These are phyloP conservation scores for Silene vulgaris DNA, from an alignment of 179 eudicot genomes.

Conservation along the genomic window DNA sequence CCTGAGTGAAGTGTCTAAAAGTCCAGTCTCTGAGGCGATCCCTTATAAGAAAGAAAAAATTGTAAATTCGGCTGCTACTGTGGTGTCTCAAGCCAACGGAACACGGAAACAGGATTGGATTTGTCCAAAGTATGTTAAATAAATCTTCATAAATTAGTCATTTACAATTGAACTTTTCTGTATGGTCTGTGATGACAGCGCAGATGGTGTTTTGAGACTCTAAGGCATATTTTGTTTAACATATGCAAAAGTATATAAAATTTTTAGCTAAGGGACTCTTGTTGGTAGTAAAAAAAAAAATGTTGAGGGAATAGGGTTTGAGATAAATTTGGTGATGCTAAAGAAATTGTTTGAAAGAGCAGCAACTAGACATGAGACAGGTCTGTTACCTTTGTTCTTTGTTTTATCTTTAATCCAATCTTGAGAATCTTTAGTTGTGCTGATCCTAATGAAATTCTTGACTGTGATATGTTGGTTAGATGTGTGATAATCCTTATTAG, in stretches of 20 bases:
- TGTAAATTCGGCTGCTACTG: conserved; percentile 13
- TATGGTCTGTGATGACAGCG: background rate
- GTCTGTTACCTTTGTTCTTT: too few relatives aligned
- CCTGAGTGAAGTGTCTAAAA: conserved; percentile 44
- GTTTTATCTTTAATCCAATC: too few relatives aligned
- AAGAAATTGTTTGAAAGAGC: background rate
- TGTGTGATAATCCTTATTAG: too few relatives aligned
- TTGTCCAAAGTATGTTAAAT: conserved; percentile 58
- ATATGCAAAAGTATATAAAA: background rate
- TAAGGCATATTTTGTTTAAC: background rate
- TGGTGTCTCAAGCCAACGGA: conserved; percentile 33
- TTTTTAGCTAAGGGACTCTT: background rate
- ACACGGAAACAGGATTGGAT: conserved; percentile 57
- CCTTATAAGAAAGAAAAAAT: conserved; percentile 29
- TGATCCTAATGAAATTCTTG: too few relatives aligned
- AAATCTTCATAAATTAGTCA: background rate
- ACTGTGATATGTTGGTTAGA: too few relatives aligned
- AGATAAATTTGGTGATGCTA: background rate
- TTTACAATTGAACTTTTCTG: background rate
- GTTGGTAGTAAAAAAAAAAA: too few relatives aligned
- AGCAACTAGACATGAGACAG: too few relatives aligned
- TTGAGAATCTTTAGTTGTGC: too few relatives aligned
- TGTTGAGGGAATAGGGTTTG: background rate
- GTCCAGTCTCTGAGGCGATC: conserved; percentile 31
- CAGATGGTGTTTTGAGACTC: background rate